Evolutionary conservation across 805 yeast species (phyloP).

Genomic region (Lipomyces starkeyi): DNA sequence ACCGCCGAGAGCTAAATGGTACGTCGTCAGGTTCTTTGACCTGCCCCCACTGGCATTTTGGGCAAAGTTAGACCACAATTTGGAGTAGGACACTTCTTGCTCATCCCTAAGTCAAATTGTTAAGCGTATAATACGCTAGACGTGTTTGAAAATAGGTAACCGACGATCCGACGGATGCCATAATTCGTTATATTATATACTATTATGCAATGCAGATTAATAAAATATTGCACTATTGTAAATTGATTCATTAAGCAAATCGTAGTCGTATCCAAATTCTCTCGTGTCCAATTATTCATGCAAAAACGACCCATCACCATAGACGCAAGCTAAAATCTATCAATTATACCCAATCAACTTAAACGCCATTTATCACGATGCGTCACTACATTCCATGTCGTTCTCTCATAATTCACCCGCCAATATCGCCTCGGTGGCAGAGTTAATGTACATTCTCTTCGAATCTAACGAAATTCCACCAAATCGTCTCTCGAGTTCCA

Average conservation of each 20-base stretch:
- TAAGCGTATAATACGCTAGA: no score
- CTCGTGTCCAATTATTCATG: background rate
- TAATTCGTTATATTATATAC: no score
- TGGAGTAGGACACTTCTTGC: no score
- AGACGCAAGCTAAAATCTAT: background rate
- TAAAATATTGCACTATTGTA: no score
- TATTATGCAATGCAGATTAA: no score
- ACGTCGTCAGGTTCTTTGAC: no score
- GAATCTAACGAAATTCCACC: slow-evolving; percentile 44
- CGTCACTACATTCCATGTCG: background rate
- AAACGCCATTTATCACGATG: background rate
- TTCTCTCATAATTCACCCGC: slow-evolving; percentile 47
- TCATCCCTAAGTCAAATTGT: no score
- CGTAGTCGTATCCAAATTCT: background rate
- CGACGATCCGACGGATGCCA: no score
- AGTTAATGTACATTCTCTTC: slow-evolving; percentile 49
- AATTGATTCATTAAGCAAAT: background rate
- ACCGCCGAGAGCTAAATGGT: no score
- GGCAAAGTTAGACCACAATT: no score
- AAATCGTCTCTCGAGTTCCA: slow-evolving; percentile 47
- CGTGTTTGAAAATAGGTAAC: no score
- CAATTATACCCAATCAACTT: background rate
- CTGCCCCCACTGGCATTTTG: no score
- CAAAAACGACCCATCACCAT: background rate
- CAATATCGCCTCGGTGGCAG: slow-evolving; percentile 49